Evolutionary conservation across 768 basidiomycete species (phyloP).

Genomic region (Arthromyces matolae): DNA sequence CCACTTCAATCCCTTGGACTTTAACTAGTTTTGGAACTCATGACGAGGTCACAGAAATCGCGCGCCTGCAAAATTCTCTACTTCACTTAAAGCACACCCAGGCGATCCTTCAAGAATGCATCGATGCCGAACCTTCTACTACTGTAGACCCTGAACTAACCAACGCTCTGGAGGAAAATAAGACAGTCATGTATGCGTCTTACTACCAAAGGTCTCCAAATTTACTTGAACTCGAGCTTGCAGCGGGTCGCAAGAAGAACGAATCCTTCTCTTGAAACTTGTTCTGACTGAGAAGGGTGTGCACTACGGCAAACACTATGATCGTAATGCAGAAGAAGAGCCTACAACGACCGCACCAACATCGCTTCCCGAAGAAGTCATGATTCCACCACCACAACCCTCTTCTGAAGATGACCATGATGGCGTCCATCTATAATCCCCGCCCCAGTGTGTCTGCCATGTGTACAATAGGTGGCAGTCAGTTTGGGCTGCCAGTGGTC

Average conservation of each 20-base stretch:
- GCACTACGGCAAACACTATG: constrained; percentile 45
- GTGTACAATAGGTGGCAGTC: constrained; percentile 7
- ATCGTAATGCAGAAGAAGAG: constrained; percentile 15
- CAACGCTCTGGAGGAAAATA: constrained; percentile 68
- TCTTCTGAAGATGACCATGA: constrained; percentile 10
- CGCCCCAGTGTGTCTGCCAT: not conserved
- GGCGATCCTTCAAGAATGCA: constrained; percentile 43
- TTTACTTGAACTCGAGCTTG: not conserved
- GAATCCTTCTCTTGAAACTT: constrained; percentile 63
- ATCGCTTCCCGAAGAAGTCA: constrained; percentile 1
- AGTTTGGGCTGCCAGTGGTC: not conserved
- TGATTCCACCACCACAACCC: not conserved
- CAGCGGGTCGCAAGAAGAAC: constrained; percentile 78
- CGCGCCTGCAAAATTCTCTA: constrained; percentile 71
- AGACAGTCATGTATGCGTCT: constrained; percentile 57
- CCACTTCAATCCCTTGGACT: constrained; percentile 6
- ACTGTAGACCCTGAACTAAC: constrained; percentile 53
- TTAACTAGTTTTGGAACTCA: constrained; percentile 1
- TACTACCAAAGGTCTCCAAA: constrained; percentile 1
- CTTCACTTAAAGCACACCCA: constrained; percentile 62
- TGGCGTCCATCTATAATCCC: constrained; percentile 22
- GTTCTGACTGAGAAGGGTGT: constrained; percentile 64
- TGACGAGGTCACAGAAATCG: constrained; percentile 55
- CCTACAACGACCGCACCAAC: not conserved
- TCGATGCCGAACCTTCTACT: constrained; percentile 31